Base-by-base conservation (phyloP, 2,329 filamentous ascomycete genomes). In the Nigrospora osmanthi region DNA sequence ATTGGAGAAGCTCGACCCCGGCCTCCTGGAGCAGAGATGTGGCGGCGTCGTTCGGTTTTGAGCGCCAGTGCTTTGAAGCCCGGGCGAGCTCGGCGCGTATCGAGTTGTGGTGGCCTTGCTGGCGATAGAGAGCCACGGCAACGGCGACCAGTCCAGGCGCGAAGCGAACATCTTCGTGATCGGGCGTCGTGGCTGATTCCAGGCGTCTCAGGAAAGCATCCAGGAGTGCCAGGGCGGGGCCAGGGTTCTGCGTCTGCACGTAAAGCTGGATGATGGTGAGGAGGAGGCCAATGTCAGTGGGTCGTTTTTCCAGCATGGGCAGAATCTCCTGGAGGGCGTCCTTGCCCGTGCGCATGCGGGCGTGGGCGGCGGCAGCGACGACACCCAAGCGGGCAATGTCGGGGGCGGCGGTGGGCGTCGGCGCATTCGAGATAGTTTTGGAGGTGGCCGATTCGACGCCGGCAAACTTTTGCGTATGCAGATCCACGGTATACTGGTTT, bases 91-190 rank as follows among this genome's bases (percentile, higher is more conserved):
- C 87, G 7, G 71, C 66, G 50, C 86, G 86, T 49, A 87, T 81
- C 30, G 86, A 81, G 19, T 74, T 69, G 52, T 83, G 84, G 33
- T 89, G 85, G 35, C 85, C 83, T 61, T 93, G 84, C 2, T 75
- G 70, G 54, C 80, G 80, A 65, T 95, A 93, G 0, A 98, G 73
- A 2, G 87, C 82, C 11, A 95, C 83, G 3, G 87, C 72, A 2
- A 91, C 72, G 1, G 87, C 89, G 28, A 97, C 77, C 1, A 98
- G 72, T 3, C 91, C 91, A 0, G 93, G 91, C 23, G 88, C 83
- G 62, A 84, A 93, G 11, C 90, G 83, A 23, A 85, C 78, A 54
- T 89, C 81, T 46, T 80, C 72, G 47, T 83, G 73, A 14, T 76
- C 71, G 3, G 73, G 59, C 1, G 70, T 68, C 6, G 62, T 72